Evolutionary conservation across 495 filamentous ascomycete species (phyloP).

Genomic region (Neurospora hispaniola): DNA sequence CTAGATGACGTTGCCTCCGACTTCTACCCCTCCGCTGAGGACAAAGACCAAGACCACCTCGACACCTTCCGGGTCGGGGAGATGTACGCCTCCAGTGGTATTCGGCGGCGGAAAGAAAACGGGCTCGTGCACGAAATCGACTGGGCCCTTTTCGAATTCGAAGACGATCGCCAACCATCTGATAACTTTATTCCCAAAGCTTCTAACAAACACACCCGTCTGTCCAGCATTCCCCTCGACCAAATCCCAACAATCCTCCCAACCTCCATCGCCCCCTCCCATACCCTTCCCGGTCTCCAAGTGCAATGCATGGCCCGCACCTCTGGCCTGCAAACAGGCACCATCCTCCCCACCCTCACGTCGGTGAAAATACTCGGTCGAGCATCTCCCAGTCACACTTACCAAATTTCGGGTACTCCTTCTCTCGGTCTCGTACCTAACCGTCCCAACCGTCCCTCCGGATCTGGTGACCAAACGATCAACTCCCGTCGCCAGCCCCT

Average conservation of each 20-base stretch:
- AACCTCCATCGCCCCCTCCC: slow-evolving; percentile 31
- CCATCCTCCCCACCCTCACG: slow-evolving; percentile 63
- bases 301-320: slow-evolving; percentile 92
- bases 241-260: slow-evolving; percentile 20
- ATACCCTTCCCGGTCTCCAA: slow-evolving; percentile 51
- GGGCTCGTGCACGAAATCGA: slow-evolving; percentile 83
- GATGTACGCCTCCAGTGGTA: slow-evolving; percentile 79
- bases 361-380: slow-evolving; percentile 76
- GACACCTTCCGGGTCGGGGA: slow-evolving; percentile 68
- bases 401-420: slow-evolving; percentile 46
- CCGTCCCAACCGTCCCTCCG: slow-evolving; percentile 33
- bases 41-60: slow-evolving; percentile 51
- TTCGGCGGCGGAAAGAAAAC: slow-evolving; percentile 52
- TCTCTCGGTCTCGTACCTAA: background rate
- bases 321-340: slow-evolving; percentile 67
- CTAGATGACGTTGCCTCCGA: slow-evolving; percentile 75
- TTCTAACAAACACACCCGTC: background rate
- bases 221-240: background rate
- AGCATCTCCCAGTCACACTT: slow-evolving; percentile 68
- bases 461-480: background rate
- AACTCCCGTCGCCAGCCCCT: slow-evolving; percentile 7
- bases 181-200: slow-evolving; percentile 46
- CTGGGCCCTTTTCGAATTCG: slow-evolving; percentile 85
- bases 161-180: slow-evolving; percentile 55
- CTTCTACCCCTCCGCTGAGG: slow-evolving; percentile 53